Percentiles rank a stretch among this genome's conserved stretches.
Evolutionary conservation across 73 alveolate species (phyloP).

Genomic region (Uronychia binucleata): DNA sequence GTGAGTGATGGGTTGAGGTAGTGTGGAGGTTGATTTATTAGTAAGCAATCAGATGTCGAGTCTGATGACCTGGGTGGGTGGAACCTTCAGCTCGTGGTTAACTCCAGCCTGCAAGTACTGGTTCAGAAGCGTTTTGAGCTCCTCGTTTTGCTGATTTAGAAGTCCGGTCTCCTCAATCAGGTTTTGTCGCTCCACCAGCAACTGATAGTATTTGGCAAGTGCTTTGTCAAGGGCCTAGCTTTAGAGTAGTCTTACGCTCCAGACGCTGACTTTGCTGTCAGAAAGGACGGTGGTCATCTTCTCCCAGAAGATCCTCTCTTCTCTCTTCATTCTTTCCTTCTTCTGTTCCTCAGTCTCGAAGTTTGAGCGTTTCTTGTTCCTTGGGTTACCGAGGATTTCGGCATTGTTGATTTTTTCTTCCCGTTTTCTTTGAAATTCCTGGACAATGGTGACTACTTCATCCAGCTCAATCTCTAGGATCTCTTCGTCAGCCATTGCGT

Average conservation of each 20-base stretch:
- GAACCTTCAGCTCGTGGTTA: slow-evolving; percentile 89
- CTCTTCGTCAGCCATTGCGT: slow-evolving; percentile 65
- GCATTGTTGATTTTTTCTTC: slow-evolving; percentile 77
- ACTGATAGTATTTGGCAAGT: slow-evolving; percentile 76
- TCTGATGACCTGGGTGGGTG: slow-evolving; percentile 91
- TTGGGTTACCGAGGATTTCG: slow-evolving; percentile 65
- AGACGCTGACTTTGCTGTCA: slow-evolving; percentile 76
- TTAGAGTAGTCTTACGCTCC: slow-evolving; percentile 45
- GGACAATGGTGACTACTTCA: slow-evolving; percentile 72
- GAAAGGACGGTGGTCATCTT: slow-evolving; percentile 80
- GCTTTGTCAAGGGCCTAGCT: slow-evolving; percentile 78
- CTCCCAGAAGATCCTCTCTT: slow-evolving; percentile 88
- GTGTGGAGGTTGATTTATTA: neutral
- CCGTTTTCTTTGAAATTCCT: slow-evolving; percentile 65
- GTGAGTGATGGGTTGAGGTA: too few relatives aligned
- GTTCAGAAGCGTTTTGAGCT: slow-evolving; percentile 81
- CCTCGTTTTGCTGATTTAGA: slow-evolving; percentile 90
- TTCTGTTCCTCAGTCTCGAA: slow-evolving; percentile 88
- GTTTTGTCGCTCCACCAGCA: slow-evolving; percentile 82
- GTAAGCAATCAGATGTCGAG: slow-evolving; percentile 56
- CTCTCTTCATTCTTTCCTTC: slow-evolving; percentile 84
- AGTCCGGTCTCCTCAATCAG: slow-evolving; percentile 93
- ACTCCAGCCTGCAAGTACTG: slow-evolving; percentile 91
- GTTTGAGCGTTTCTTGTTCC: slow-evolving; percentile 77
- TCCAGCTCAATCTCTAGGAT: slow-evolving; percentile 62